Conservation (phyloP, 805 yeast species). For the Wickerhamomyces hampshirensis region DNA sequence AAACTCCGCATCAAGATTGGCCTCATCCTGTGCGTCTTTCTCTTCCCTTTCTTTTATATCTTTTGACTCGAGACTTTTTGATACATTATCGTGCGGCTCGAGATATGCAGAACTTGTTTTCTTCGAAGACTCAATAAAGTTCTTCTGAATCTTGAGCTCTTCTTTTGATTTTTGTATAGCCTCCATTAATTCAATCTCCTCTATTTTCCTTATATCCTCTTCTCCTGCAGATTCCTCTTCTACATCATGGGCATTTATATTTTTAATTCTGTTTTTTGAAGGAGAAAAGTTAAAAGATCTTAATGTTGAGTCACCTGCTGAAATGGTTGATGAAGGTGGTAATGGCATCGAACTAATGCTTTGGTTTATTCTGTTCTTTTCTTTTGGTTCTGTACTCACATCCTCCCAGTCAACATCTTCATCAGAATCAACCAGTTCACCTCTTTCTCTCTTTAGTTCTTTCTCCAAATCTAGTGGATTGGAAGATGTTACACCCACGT, state of each 20-base stretch:
- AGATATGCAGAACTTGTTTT: no score
- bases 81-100: no score
- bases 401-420: slow-evolving; percentile 65
- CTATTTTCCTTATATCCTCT: slow-evolving; percentile 23
- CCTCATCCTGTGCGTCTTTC: not conserved
- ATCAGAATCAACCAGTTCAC: slow-evolving; percentile 12
- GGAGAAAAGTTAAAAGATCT: slow-evolving; percentile 21
- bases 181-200: slow-evolving; percentile 34
- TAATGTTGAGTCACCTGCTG: slow-evolving; percentile 13
- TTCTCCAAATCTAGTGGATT: slow-evolving; percentile 47
- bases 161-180: slow-evolving; percentile 40
- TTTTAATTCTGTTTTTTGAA: slow-evolving; percentile 10
- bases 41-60: slow-evolving; percentile 1
- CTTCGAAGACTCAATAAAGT: slow-evolving; percentile 4
- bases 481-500: slow-evolving; percentile 29
- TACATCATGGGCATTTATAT: slow-evolving; percentile 7
- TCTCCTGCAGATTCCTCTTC: slow-evolving; percentile 19
- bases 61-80: no score
- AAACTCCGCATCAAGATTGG: no score
- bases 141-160: slow-evolving; percentile 32
- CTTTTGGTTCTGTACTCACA: slow-evolving; percentile 37
- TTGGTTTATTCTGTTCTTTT: slow-evolving; percentile 28
- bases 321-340: slow-evolving; percentile 23
- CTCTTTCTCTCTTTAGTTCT: slow-evolving; percentile 13
- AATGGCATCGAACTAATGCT: slow-evolving; percentile 39